A percentile compares a stretch with the other conserved stretches of the same genome.
Evolutionary conservation across 202 grass and related monocot species (phyloP).

Genomic region (Saccharum hybrid): DNA sequence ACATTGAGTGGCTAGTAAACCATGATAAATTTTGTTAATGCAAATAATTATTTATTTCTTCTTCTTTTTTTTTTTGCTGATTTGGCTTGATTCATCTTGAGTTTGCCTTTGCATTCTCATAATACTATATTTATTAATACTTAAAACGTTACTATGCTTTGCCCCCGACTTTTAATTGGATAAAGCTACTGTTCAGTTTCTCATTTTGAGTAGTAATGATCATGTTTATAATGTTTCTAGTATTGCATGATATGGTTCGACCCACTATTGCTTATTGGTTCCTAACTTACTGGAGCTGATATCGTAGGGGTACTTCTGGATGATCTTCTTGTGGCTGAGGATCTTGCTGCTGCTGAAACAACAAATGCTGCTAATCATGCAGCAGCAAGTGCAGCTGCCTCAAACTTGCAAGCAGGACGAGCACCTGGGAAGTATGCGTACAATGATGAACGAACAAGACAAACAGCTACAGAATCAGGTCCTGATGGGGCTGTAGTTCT

Average conservation of each 20-base stretch:
- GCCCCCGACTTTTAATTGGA: not conserved
- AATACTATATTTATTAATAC: not conserved
- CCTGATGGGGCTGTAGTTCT: constrained; percentile 86
- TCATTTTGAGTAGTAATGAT: not conserved
- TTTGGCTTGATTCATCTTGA: not conserved
- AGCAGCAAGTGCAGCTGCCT: constrained; percentile 71
- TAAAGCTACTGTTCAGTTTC: constrained; percentile 25
- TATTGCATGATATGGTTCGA: constrained; percentile 17
- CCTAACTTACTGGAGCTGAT: constrained; percentile 29
- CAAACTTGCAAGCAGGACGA: constrained; percentile 65
- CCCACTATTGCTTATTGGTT: constrained; percentile 25
- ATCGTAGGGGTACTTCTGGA: constrained; percentile 91
- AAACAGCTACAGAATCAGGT: constrained; percentile 57
- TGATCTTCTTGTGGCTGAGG: constrained; percentile 96
- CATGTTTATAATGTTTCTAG: constrained; percentile 26
- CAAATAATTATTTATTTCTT: not conserved
- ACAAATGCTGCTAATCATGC: constrained; percentile 84
- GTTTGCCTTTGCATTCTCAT: constrained; percentile 30
- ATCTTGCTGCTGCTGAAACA: constrained; percentile 91
- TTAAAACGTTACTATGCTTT: constrained; percentile 23
- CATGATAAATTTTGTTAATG: too few relatives aligned
- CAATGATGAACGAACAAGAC: constrained; percentile 72
- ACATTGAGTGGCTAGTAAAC: too few relatives aligned
- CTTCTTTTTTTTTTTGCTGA: not conserved
- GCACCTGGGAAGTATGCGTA: constrained; percentile 62